phyloP scores from a whole-genome alignment of 768 basidiomycete genomes.

The Chalciporus chontae region DNA sequence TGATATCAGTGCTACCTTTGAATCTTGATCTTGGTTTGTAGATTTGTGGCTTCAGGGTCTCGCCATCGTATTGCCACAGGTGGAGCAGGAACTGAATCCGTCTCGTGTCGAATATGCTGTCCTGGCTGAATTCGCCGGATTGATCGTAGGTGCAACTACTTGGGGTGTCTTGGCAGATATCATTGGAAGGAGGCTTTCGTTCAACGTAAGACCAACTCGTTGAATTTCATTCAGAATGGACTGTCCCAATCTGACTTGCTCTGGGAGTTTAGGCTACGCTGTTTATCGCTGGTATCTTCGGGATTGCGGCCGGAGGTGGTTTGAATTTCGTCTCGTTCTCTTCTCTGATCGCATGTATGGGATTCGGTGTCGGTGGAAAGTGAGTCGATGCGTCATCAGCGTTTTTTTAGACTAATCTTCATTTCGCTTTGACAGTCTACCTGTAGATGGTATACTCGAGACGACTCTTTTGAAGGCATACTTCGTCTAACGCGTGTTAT shows the following conservation, averaged over 20 bases:
- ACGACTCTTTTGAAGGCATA: not conserved
- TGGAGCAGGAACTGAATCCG: constrained; percentile 42
- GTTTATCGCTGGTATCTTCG: constrained; percentile 44
- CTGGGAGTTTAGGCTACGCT: constrained; percentile 29
- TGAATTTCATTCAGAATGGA: not conserved
- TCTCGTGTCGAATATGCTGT: constrained; percentile 43
- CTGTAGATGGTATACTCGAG: constrained; percentile 42
- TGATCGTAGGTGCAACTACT: constrained; percentile 45
- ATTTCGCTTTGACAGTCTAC: constrained; percentile 30
- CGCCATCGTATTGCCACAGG: constrained; percentile 43
- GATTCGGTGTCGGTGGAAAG: constrained; percentile 53
- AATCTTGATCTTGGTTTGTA: not conserved
- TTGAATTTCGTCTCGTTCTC: constrained; percentile 45
- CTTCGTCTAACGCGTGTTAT: constrained; percentile 4
- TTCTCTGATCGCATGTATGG: constrained; percentile 43
- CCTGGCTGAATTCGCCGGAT: constrained; percentile 43
- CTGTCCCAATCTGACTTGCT: not conserved
- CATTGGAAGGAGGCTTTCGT: constrained; percentile 44
- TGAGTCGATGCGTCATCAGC: constrained; percentile 23
- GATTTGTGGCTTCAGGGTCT: constrained; percentile 45
- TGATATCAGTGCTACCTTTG: not conserved
- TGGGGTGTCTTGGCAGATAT: constrained; percentile 52
- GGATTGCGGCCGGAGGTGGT: constrained; percentile 46
- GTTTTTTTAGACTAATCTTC: constrained; percentile 15
- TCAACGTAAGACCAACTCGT: constrained; percentile 29